Conservation (phyloP, 352 stramenopile genomes). For the Pythium utonaiense region DNA sequence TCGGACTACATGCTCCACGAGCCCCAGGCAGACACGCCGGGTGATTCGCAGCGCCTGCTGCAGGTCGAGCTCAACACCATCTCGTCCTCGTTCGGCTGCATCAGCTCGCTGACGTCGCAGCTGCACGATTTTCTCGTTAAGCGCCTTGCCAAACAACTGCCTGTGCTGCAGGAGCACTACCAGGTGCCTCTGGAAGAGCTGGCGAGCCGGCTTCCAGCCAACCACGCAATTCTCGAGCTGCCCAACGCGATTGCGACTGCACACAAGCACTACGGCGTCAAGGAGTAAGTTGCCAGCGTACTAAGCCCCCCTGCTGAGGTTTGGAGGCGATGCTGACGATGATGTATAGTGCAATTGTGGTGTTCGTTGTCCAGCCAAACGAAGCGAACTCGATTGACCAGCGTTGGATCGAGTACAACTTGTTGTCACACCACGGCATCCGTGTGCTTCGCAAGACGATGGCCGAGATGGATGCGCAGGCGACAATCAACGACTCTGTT, state of each 20-base stretch:
- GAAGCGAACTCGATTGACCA: slow-evolving; percentile 92
- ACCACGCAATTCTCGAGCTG: slow-evolving; percentile 67
- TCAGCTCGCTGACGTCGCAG: slow-evolving; percentile 89
- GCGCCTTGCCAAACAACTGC: slow-evolving; percentile 46
- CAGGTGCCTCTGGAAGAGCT: slow-evolving; percentile 37
- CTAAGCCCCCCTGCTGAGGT: too few relatives aligned
- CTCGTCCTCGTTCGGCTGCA: slow-evolving; percentile 94
- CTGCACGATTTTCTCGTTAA: slow-evolving; percentile 85
- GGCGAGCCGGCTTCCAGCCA: slow-evolving; percentile 42
- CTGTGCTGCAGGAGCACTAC: slow-evolving; percentile 53
- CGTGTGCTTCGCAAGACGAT: slow-evolving; percentile 76
- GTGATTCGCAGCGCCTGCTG: slow-evolving; percentile 63
- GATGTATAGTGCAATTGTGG: slow-evolving; percentile 50
- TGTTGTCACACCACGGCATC: slow-evolving; percentile 84
- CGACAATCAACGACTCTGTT: slow-evolving; percentile 26
- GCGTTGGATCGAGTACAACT: slow-evolving; percentile 90
- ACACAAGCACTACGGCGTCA: slow-evolving; percentile 66
- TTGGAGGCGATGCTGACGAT: too few relatives aligned
- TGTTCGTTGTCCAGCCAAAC: slow-evolving; percentile 91
- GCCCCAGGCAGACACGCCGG: slow-evolving; percentile 29
- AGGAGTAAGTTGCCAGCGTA: slow-evolving; percentile 42
- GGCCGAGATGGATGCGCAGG: slow-evolving; percentile 46
- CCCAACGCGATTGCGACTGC: slow-evolving; percentile 60
- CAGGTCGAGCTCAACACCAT: slow-evolving; percentile 99
- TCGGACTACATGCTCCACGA: slow-evolving; percentile 96